These are phyloP conservation scores for Gelatoporia subvermispora DNA, from an alignment of 768 basidiomycete species.

Conservation along the genomic window DNA sequence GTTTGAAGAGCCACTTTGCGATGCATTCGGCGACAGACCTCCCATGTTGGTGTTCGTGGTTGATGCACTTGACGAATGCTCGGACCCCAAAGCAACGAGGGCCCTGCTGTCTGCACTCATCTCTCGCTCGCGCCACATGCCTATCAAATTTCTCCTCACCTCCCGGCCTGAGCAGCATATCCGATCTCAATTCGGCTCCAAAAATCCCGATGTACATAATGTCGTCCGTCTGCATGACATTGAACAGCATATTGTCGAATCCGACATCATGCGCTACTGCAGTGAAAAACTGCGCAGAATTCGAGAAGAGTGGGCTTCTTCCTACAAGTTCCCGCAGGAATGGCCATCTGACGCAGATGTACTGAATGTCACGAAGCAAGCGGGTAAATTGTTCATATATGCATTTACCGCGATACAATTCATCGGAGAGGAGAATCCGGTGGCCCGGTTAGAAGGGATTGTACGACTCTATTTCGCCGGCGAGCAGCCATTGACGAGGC, in stretches of 20 bases:
- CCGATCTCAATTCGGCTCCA: not conserved
- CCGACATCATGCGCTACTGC: not conserved
- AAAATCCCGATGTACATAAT: too few relatives aligned
- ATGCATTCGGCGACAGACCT: not conserved
- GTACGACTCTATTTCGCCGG: too few relatives aligned
- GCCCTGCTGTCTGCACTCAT: not conserved
- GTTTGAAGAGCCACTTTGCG: constrained; percentile 7
- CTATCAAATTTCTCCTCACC: constrained; percentile 1
- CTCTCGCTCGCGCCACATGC: not conserved
- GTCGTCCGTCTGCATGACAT: not conserved
- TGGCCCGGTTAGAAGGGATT: too few relatives aligned
- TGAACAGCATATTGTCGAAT: not conserved
- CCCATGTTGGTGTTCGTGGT: constrained; percentile 17
- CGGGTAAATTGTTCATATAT: too few relatives aligned
- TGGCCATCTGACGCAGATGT: too few relatives aligned
- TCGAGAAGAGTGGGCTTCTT: too few relatives aligned
- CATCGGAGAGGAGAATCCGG: too few relatives aligned
- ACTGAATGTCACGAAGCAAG: too few relatives aligned
- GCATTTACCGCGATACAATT: too few relatives aligned
- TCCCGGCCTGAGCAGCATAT: not conserved
- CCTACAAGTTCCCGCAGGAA: too few relatives aligned
- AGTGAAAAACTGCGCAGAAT: not conserved
- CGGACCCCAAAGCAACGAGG: not conserved
- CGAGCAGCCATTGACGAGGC: too few relatives aligned
- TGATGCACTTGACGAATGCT: constrained; percentile 34